Base-by-base conservation (phyloP, 2,329 filamentous ascomycete genomes). In the Stachybotrys chlorohalonatus region DNA sequence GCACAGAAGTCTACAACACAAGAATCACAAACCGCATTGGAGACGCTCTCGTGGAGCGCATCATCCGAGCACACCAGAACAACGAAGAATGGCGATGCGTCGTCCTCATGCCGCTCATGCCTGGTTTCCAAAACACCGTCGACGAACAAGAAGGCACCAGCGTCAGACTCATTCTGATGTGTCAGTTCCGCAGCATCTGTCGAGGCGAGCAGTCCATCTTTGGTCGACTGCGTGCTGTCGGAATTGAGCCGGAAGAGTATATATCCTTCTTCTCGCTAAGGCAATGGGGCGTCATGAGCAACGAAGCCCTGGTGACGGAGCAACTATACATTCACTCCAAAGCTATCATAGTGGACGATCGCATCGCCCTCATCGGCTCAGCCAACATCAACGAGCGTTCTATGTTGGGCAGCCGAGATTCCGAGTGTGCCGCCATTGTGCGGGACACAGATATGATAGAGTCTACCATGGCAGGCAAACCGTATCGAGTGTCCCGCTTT, bases 301-400 rank as follows among this genome's bases (percentile, higher is more conserved):
- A 86, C 59, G 89, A 94, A 60, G 83, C 85, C 55, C 75, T 97
- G 45, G 90, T 94, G 4, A 97, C 94, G 0, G 94, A 99, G 69
- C 94, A 97, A 72, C 81, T 99, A 11, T 99, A 99, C 67, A 97
- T 99, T 55, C 94, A 99, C 65, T 94, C 94, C 57, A 99, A 99
- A 73, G 88, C 88, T 60, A 97, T 97, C 78, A 82, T 99, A 54
- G 93, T 96, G 5, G 94, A 99, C 69, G 94, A 99, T 65, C 84
- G 93, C 39, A 84, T 94, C 55, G 93, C 87, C 17, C 85, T 99
- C 57, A 99, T 99, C 63, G 94, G 94, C 16, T 97, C 93, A 49
- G 94, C 94, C 53, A 99, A 99, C 68, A 97, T 99, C 76, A 99
- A 99, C 64, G 94, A 99, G 70, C 85, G 94, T 49, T 97, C 93